Evolutionary conservation across 2,329 filamentous ascomycete species (phyloP).

Genomic region (Tympanopsis confertula): DNA sequence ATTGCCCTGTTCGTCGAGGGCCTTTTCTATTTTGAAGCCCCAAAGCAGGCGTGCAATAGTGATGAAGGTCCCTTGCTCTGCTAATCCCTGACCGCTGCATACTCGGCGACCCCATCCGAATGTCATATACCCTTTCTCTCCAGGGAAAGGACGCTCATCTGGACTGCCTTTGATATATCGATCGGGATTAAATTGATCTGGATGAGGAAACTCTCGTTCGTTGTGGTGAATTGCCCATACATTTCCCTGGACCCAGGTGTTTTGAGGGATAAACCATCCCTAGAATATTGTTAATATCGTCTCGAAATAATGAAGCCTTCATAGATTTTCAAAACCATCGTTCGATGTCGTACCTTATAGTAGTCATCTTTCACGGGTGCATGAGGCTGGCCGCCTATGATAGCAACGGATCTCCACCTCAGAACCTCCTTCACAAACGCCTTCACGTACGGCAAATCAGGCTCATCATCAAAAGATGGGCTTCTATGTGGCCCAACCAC

Average conservation of each 20-base stretch:
- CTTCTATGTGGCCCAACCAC: slow-evolving; percentile 33
- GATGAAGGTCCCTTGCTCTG: slow-evolving; percentile 48
- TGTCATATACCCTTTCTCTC: slow-evolving; percentile 37
- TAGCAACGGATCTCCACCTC: slow-evolving; percentile 40
- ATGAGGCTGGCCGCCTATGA: slow-evolving; percentile 37
- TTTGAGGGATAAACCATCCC: slow-evolving; percentile 36
- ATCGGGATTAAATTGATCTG: slow-evolving; percentile 28
- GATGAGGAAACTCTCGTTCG: slow-evolving; percentile 32
- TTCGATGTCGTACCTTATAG: slow-evolving; percentile 32
- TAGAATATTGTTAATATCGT: no score
- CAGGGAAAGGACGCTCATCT: slow-evolving; percentile 30
- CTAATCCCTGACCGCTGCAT: slow-evolving; percentile 40
- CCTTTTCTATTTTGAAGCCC: slow-evolving; percentile 41
- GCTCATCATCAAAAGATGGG: slow-evolving; percentile 33
- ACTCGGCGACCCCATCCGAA: slow-evolving; percentile 44
- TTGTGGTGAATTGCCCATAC: slow-evolving; percentile 36
- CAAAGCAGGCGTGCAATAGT: slow-evolving; percentile 43
- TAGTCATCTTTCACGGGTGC: slow-evolving; percentile 31
- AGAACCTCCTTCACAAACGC: slow-evolving; percentile 43
- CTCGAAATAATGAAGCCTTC: no score
- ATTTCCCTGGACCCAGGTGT: slow-evolving; percentile 35
- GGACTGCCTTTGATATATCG: slow-evolving; percentile 24
- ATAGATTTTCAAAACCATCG: no score
- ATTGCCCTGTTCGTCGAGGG: no score
- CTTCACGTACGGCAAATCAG: slow-evolving; percentile 36